Base-by-base conservation (phyloP, 192 early-diverging fungal species). In the Spizellomyces punctatus region DNA sequence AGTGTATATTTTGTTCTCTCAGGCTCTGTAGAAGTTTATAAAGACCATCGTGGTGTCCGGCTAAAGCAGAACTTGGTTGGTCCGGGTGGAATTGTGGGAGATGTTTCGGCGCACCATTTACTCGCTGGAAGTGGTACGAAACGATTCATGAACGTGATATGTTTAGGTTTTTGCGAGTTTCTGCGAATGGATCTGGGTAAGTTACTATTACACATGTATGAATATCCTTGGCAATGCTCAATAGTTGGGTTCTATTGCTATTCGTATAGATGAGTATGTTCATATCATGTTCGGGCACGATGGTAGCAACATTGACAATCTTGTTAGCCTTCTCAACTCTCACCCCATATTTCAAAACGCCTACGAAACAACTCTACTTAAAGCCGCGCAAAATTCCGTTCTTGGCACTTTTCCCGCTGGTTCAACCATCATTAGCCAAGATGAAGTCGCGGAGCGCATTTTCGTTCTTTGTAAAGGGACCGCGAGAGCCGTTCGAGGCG, bases 151-250 rank as follows among this genome's bases (percentile, higher is more conserved):
- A 72, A 65, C 47, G 71, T 72, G 16, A 27, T 72, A n/a, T 72
- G 61, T 42, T 8, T 72, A 36, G 63, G 50, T 36, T 47, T 46
- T 19, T 72, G 71, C 58, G 71, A 72, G 44, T 55, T 72, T 19
- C 36, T 72, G 71, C 46, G 71, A 6, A 12, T 72, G 41, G 71
- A 72, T 72, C 12, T 72, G 3, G 71, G 71, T 72, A 72, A 43
- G 71, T 62, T 44, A 0, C n/a, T 57, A 10, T 3, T 36, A 54
- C 14, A 54, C 50, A 4, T 16, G 59, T 9, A 36, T 17, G 5
- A 27, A 5, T 10, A 6, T 61, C 59, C 59, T 61, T 6, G 5
- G 59, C 7, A 5, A 36, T 41, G 0, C 17, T 61, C 42, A 16
- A 36, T 7, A 7, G 6, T 14, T 41, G 22, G 36, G n/a, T n/a